phyloP scores from a whole-genome alignment of 108 stramenopile genomes.

The Fistulifera pelliculosa region DNA sequence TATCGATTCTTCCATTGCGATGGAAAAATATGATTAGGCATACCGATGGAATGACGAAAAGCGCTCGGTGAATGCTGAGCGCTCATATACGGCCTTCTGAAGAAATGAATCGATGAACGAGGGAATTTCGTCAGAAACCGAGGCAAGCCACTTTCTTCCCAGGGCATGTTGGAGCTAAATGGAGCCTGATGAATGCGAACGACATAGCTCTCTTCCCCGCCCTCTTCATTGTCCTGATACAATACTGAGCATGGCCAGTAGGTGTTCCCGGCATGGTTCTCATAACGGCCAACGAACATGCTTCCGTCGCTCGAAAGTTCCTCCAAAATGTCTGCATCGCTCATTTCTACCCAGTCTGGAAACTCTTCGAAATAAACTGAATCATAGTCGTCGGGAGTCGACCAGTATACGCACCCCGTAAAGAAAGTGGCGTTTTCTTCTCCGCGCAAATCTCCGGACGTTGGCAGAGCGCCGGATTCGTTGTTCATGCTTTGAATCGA shows the following conservation, averaged over 20 bases:
- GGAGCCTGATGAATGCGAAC: conserved; percentile 9
- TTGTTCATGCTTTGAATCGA: neutral
- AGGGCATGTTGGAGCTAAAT: conserved; percentile 2
- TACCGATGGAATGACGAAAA: conserved; percentile 8
- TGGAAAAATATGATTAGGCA: conserved; percentile 7
- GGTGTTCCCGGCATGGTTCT: conserved; percentile 1
- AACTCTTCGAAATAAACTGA: neutral
- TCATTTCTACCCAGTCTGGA: conserved; percentile 2
- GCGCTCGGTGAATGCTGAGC: conserved; percentile 4
- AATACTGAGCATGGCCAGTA: conserved; percentile 22
- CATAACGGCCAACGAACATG: neutral
- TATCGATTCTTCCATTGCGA: neutral
- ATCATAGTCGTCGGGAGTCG: conserved; percentile 6
- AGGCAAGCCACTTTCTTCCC: conserved; percentile 2
- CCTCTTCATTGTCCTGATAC: neutral
- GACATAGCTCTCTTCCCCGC: neutral
- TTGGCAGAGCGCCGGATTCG: neutral
- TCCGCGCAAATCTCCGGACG: conserved; percentile 5
- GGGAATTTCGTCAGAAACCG: conserved; percentile 12
- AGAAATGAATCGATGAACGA: conserved; percentile 15
- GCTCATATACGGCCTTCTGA: neutral
- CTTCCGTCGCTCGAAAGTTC: conserved; percentile 6
- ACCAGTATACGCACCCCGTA: conserved; percentile 13
- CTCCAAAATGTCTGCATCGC: conserved; percentile 8
- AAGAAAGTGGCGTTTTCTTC: neutral